Evolutionary conservation across 108 stramenopile species (phyloP).

Genomic region (Ochromonas danica): DNA sequence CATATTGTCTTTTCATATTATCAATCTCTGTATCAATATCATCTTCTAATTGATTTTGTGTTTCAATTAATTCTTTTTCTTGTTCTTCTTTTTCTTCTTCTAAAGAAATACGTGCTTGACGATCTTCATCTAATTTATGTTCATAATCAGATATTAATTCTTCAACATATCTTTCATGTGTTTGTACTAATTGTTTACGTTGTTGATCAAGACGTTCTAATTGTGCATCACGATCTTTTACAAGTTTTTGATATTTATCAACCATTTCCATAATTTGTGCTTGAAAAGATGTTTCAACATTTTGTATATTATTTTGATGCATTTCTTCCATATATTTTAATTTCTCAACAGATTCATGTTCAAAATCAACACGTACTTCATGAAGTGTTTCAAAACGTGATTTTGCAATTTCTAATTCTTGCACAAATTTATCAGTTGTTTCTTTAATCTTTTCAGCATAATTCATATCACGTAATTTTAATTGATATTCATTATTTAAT

Average conservation of each 20-base stretch:
- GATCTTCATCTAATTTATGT: slow-evolving; percentile 57
- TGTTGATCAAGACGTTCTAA: slow-evolving; percentile 56
- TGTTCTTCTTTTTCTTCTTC: slow-evolving; percentile 50
- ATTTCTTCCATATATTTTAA: slow-evolving; percentile 26
- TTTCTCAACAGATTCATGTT: slow-evolving; percentile 6
- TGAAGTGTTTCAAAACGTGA: slow-evolving; percentile 55
- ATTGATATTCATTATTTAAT: slow-evolving; percentile 62
- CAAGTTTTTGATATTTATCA: slow-evolving; percentile 57
- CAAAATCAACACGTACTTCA: slow-evolving; percentile 41
- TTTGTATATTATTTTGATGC: slow-evolving; percentile 39
- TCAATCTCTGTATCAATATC: slow-evolving; percentile 67
- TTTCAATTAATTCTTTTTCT: slow-evolving; percentile 53
- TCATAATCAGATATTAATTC: slow-evolving; percentile 59
- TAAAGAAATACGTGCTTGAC: slow-evolving; percentile 41
- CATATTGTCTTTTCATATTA: slow-evolving; percentile 54
- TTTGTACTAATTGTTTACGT: slow-evolving; percentile 42
- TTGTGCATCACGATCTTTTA: slow-evolving; percentile 52
- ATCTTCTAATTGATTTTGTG: slow-evolving; percentile 57
- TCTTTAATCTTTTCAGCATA: slow-evolving; percentile 66
- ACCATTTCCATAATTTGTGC: slow-evolving; percentile 51
- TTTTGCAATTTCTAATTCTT: slow-evolving; percentile 63
- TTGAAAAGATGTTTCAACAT: slow-evolving; percentile 53
- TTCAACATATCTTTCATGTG: slow-evolving; percentile 51
- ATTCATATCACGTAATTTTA: slow-evolving; percentile 62
- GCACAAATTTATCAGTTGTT: slow-evolving; percentile 59